Conservation (phyloP, 2,329 filamentous ascomycete genomes). For the Magnaporthiopsis rhizophila region DNA sequence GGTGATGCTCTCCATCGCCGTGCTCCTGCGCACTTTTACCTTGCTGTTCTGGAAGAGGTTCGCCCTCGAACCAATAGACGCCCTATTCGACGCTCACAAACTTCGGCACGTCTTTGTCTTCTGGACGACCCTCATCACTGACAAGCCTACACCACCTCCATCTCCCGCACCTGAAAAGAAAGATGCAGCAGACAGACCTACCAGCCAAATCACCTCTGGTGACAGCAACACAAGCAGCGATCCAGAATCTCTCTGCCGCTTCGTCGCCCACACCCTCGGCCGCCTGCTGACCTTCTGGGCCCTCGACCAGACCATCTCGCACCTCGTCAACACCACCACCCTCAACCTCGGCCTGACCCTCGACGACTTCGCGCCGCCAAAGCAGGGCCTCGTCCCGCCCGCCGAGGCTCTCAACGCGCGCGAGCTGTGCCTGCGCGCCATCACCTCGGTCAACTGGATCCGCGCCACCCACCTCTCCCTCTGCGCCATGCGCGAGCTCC, state of each 20-base stretch:
- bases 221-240: neutral
- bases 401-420: neutral
- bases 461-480: neutral
- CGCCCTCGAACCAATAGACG: neutral
- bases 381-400: neutral
- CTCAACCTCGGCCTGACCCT: neutral
- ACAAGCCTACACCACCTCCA: neutral
- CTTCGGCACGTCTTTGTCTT: neutral
- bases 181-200: neutral
- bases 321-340: neutral
- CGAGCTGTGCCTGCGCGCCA: neutral
- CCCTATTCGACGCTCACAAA: neutral
- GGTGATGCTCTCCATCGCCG: neutral
- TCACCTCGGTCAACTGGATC: neutral
- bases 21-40: neutral
- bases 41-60: neutral
- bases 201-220: neutral
- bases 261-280: neutral
- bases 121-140: neutral
- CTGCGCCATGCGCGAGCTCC: neutral
- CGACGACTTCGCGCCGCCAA: neutral
- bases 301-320: neutral
- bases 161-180: neutral
- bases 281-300: neutral
- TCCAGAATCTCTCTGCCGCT: neutral